These are phyloP conservation scores for Sporopachydermia quercuum DNA, from an alignment of 805 yeast species.

Conservation along the genomic window DNA sequence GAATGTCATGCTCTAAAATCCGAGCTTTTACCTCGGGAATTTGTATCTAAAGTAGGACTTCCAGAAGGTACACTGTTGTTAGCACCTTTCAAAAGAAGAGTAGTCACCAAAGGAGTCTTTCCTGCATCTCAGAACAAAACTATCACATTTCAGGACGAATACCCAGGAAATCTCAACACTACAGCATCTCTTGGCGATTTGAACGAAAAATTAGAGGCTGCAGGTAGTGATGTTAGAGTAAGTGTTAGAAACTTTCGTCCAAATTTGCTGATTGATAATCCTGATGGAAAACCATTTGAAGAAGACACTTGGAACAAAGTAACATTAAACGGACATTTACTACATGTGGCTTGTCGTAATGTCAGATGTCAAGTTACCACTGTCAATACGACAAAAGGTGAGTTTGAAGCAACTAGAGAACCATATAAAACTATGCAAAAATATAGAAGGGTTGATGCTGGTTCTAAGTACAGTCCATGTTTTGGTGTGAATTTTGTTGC, in stretches of 20 bases:
- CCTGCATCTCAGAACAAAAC: conserved; percentile 5
- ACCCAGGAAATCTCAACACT: conserved; percentile 16
- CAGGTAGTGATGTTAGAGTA: conserved; percentile 10
- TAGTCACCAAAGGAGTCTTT: conserved; percentile 8
- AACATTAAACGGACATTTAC: conserved; percentile 11
- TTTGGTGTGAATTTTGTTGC: conserved; percentile 17
- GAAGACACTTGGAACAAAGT: conserved; percentile 20
- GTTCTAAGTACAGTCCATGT: conserved; percentile 12
- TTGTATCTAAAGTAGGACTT: conserved; percentile 7
- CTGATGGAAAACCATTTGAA: conserved; percentile 17
- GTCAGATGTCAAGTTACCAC: conserved; percentile 20
- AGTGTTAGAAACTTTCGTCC: conserved; percentile 17
- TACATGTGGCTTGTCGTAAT: conserved; percentile 14
- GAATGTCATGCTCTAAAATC: conserved; percentile 12
- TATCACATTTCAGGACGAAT: conserved; percentile 17
- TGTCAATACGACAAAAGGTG: conserved; percentile 14
- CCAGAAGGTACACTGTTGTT: conserved; percentile 11
- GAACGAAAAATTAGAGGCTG: conserved; percentile 9
- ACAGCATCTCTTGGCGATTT: conserved; percentile 15
- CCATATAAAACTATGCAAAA: conserved; percentile 17
- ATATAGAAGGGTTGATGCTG: conserved; percentile 17
- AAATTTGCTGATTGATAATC: conserved; percentile 14
- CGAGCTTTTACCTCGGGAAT: conserved; percentile 8
- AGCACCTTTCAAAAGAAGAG: conserved; percentile 12
- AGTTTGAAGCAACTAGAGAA: conserved; percentile 10